These are phyloP conservation scores for Hymenoscyphus occultus DNA, from an alignment of 2,329 filamentous ascomycete species.

Conservation along the genomic window DNA sequence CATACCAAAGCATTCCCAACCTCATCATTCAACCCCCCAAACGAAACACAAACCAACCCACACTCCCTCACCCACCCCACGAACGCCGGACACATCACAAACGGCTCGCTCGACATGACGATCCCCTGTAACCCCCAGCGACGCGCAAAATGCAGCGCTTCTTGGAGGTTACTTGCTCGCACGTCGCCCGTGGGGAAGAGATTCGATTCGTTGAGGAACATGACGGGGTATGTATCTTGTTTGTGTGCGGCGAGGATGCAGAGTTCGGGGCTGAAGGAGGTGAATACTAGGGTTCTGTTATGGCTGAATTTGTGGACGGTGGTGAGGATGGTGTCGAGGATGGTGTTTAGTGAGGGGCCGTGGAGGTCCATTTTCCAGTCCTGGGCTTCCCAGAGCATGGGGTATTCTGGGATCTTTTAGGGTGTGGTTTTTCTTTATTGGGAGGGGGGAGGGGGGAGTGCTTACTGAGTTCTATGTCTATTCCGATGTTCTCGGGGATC, in stretches of 20 bases:
- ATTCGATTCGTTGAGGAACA: conserved; percentile 17
- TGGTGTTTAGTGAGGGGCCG: conserved; percentile 13
- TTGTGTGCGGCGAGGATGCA: conserved; percentile 19
- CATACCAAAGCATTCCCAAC: conserved; percentile 14
- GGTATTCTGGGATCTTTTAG: conserved; percentile 15
- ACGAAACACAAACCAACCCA: conserved; percentile 16
- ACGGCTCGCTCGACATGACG: conserved; percentile 12
- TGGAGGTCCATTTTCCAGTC: conserved; percentile 19
- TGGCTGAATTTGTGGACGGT: conserved; percentile 5
- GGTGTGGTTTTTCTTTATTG: background rate
- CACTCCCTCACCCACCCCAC: conserved; percentile 13
- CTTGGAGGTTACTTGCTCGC: conserved; percentile 18
- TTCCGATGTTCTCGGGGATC: conserved; percentile 12
- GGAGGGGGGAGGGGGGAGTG: background rate
- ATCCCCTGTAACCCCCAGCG: conserved; percentile 14
- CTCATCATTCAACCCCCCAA: conserved; percentile 15
- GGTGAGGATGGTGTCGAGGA: conserved; percentile 14
- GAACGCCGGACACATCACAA: conserved; percentile 13
- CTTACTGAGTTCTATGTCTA: conserved; percentile 9
- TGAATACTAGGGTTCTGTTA: conserved; percentile 13
- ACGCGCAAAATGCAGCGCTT: conserved; percentile 16
- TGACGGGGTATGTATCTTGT: conserved; percentile 16
- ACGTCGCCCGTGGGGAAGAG: conserved; percentile 16
- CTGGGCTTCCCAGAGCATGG: conserved; percentile 19
- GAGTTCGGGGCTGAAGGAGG: conserved; percentile 17